These are phyloP conservation scores for Kewa caespitosa DNA, from an alignment of 179 eudicot species.

Conservation along the genomic window DNA sequence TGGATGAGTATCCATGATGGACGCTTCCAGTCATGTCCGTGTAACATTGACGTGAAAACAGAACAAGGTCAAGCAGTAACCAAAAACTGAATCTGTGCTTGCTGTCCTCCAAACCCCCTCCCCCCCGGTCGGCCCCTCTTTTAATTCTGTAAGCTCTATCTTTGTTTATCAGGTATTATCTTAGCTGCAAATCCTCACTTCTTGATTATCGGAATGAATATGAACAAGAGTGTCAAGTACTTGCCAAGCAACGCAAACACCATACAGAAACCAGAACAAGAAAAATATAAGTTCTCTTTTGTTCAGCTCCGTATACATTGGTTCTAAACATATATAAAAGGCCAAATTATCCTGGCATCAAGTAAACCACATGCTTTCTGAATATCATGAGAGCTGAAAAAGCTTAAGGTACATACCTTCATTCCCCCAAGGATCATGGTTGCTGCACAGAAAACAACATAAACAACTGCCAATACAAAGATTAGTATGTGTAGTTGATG, in stretches of 20 bases:
- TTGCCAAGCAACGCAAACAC: neutral
- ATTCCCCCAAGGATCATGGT: conserved; percentile 71
- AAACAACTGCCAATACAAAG: conserved; percentile 73
- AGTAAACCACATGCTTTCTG: neutral
- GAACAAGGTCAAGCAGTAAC: neutral
- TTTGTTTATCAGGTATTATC: neutral
- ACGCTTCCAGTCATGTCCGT: too few relatives aligned
- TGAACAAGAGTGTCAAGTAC: neutral
- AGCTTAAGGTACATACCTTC: conserved; percentile 39
- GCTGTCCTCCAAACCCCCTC: neutral
- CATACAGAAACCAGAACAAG: neutral
- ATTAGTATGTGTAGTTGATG: conserved; percentile 87
- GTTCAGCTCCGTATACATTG: neutral
- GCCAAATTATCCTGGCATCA: neutral
- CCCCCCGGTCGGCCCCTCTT: neutral
- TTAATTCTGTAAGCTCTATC: neutral
- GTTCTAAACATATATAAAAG: neutral
- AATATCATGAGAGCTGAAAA: neutral
- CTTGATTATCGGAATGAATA: neutral
- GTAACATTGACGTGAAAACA: too few relatives aligned
- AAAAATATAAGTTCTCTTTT: neutral
- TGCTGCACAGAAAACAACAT: conserved; percentile 60
- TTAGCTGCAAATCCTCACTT: neutral
- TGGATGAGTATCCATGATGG: too few relatives aligned
- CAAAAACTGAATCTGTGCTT: neutral